phyloP scores from a whole-genome alignment of 805 yeast genomes.

The Kazachstania bromeliacearum region DNA sequence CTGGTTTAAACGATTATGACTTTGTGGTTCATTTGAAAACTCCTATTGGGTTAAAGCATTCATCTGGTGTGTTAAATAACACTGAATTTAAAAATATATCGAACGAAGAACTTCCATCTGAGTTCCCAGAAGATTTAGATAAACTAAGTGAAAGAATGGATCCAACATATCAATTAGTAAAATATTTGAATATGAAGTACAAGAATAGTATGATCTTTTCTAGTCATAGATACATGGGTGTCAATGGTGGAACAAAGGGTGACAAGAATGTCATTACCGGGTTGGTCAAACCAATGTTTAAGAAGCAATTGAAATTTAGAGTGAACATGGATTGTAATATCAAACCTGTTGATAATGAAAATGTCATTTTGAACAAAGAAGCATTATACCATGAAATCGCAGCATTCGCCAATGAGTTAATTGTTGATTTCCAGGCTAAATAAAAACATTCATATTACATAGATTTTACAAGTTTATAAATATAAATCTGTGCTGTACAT shows the following conservation, averaged over 20 bases:
- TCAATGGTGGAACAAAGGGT: slow-evolving; percentile 43
- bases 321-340: slow-evolving; percentile 71
- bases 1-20: slow-evolving; percentile 79
- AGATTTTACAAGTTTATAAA: background rate
- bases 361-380: slow-evolving; percentile 55
- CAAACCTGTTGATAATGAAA: slow-evolving; percentile 46
- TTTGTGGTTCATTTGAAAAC: slow-evolving; percentile 56
- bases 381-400: slow-evolving; percentile 68
- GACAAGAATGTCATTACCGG: slow-evolving; percentile 67
- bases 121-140: slow-evolving; percentile 29
- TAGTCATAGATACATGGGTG: slow-evolving; percentile 42
- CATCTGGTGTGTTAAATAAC: slow-evolving; percentile 49
- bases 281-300: slow-evolving; percentile 60
- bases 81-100: slow-evolving; percentile 53
- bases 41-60: slow-evolving; percentile 32
- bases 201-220: slow-evolving; percentile 66
- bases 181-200: slow-evolving; percentile 54
- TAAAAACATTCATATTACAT: slow-evolving; percentile 5
- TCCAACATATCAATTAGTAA: slow-evolving; percentile 48
- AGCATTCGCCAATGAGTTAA: slow-evolving; percentile 58
- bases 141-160: slow-evolving; percentile 45
- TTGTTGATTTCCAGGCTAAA: slow-evolving; percentile 32
- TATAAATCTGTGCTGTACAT: slow-evolving; percentile 2
- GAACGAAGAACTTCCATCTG: slow-evolving; percentile 17
- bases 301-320: slow-evolving; percentile 57